A percentile compares a stretch with the other conserved stretches of the same genome.
phyloP scores from a whole-genome alignment of 108 stramenopile species.

The Skeletonema costatum region DNA sequence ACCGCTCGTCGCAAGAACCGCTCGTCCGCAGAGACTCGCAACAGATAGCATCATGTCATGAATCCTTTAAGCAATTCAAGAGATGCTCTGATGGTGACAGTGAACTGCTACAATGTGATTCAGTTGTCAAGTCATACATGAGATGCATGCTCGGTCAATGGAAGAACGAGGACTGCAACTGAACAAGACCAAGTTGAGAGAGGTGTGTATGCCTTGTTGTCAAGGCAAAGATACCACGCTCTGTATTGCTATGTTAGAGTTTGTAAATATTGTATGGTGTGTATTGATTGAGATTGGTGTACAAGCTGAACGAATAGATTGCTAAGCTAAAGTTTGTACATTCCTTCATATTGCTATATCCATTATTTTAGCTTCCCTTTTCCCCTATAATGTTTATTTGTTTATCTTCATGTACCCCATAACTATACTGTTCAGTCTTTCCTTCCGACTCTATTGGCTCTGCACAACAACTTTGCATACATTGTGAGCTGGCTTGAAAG shows the following conservation, averaged over 20 bases:
- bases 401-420: neutral
- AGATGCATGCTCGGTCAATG: constrained; percentile 17
- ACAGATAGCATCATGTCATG: constrained; percentile 20
- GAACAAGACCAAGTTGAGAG: neutral
- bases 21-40: neutral
- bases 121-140: constrained; percentile 32
- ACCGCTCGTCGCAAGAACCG: neutral
- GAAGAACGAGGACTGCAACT: neutral
- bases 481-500: constrained; percentile 52
- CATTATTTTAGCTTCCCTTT: neutral
- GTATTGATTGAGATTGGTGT: neutral
- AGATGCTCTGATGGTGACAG: constrained; percentile 16
- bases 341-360: neutral
- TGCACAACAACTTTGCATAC: constrained; percentile 74
- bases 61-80: constrained; percentile 36
- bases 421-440: constrained; percentile 74
- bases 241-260: neutral
- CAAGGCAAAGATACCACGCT: neutral
- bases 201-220: neutral
- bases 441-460: constrained; percentile 77
- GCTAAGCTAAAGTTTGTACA: neutral
- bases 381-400: no score
- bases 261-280: neutral
- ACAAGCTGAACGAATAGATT: neutral
- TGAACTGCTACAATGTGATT: constrained; percentile 24